Evolutionary conservation across 306 rosid species (phyloP).

Genomic region (barrel medic (Medicago truncatula)): MtrunA17r5.0-ANR NC_053045.1:54682501-54683000

Average conservation of each 20-base stretch:
- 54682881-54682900: slow-evolving; percentile 94
- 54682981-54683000: slow-evolving; percentile 78
- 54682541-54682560: slow-evolving; percentile 84
- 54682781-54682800: slow-evolving; percentile 82
- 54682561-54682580: slow-evolving; percentile 89
- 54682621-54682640: slow-evolving; percentile 88
- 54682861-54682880: slow-evolving; percentile 85
- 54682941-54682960: slow-evolving; percentile 81
- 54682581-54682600: slow-evolving; percentile 90
- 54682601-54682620: slow-evolving; percentile 94
- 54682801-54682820: slow-evolving; percentile 98
- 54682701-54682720: slow-evolving; percentile 88
- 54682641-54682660: slow-evolving; percentile 78
- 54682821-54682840: slow-evolving; percentile 85
- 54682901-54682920: slow-evolving; percentile 94
- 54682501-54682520: slow-evolving; percentile 78
- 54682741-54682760: slow-evolving; percentile 88
- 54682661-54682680: slow-evolving; percentile 74
- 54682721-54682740: slow-evolving; percentile 93
- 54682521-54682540: slow-evolving; percentile 91
- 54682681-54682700: slow-evolving; percentile 88
- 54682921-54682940: slow-evolving; percentile 90
- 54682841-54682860: slow-evolving; percentile 86
- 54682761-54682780: slow-evolving; percentile 85
- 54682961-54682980: slow-evolving; percentile 92